Base-by-base conservation (phyloP, 257 asterid genomes). In the Linderniella brevidens region DNA sequence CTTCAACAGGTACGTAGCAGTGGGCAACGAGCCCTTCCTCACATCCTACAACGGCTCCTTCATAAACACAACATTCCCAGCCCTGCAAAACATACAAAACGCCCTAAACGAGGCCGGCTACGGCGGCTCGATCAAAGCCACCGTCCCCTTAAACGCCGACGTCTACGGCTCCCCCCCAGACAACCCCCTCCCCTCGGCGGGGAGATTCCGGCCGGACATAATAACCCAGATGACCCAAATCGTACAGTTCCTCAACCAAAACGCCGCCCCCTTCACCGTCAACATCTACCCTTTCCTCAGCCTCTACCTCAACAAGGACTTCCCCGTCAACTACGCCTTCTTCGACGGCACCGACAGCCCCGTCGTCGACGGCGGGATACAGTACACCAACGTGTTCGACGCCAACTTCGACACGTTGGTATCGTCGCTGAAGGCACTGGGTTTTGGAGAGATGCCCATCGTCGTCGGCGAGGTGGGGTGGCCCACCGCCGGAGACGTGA, bases 391-490 rank as follows among this genome's bases (percentile, higher is more conserved):
- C 46, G 93, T 80, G 20, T 80, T 77, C 29, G 88, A 80, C 35
- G 93, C 93, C 71, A 80, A 80, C 49, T 75, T 80, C 35, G 90
- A 80, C 67, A 80, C 93, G 5, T 57, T 80, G 57, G 88, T 72
- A 25, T 70, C 93, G 0, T 55, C 93, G 0, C 67, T 80, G n/a
- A 69, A 41, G 52, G 84, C 81, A 6, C 19, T 60, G 17, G 87
- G 84, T 0, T 54, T 32, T 8, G 82, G 88, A 3, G 81, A 77
- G 13, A 69, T 80, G 85, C 36, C 75, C 53, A 68, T 80, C 45
- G 62, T 80, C 3, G 85, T 77, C 3, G 93, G 93, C 54, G 90
- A 80, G 68, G 93, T 77, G 42, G 93, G 93, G 32, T 80, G 93
- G 93, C 93, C 93, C 0, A 80, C 90, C 0, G 74, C 74, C 37